Evolutionary conservation across 495 filamentous ascomycete species (phyloP).

Genomic region (Lichenothelia convexa): DNA sequence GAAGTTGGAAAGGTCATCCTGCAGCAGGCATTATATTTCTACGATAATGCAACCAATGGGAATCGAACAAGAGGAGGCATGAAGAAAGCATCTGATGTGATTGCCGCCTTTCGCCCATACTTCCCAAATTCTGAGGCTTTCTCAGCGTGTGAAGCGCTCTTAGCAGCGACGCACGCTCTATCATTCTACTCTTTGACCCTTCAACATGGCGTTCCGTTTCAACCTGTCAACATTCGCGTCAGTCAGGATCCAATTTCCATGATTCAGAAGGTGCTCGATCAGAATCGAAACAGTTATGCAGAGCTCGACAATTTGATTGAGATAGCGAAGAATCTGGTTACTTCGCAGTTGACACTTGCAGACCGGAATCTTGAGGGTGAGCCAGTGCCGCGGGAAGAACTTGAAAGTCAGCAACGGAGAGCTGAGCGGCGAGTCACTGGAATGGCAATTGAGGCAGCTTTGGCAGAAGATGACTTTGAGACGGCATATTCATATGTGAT

Average conservation of each 20-base stretch:
- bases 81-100: slow-evolving; percentile 68
- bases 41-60: slow-evolving; percentile 82
- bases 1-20: slow-evolving; percentile 48
- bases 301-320: slow-evolving; percentile 66
- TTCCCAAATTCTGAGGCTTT: slow-evolving; percentile 37
- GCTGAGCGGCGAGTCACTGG: slow-evolving; percentile 56
- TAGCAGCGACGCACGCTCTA: slow-evolving; percentile 72
- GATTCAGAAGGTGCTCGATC: slow-evolving; percentile 67
- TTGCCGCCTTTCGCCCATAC: slow-evolving; percentile 49
- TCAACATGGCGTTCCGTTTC: slow-evolving; percentile 82
- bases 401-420: slow-evolving; percentile 14
- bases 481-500: slow-evolving; percentile 93
- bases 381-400: slow-evolving; percentile 1
- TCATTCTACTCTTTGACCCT: slow-evolving; percentile 78
- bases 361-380: slow-evolving; percentile 2
- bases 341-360: slow-evolving; percentile 36
- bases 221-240: slow-evolving; percentile 74
- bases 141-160: slow-evolving; percentile 43
- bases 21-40: slow-evolving; percentile 48
- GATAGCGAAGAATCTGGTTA: slow-evolving; percentile 58
- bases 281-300: slow-evolving; percentile 73
- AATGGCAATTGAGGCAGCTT: slow-evolving; percentile 76
- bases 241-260: slow-evolving; percentile 72
- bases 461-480: slow-evolving; percentile 80
- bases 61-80: slow-evolving; percentile 67